phyloP scores from a whole-genome alignment of 148 eudicot species.

The Hydrangea macrophylla region DNA sequence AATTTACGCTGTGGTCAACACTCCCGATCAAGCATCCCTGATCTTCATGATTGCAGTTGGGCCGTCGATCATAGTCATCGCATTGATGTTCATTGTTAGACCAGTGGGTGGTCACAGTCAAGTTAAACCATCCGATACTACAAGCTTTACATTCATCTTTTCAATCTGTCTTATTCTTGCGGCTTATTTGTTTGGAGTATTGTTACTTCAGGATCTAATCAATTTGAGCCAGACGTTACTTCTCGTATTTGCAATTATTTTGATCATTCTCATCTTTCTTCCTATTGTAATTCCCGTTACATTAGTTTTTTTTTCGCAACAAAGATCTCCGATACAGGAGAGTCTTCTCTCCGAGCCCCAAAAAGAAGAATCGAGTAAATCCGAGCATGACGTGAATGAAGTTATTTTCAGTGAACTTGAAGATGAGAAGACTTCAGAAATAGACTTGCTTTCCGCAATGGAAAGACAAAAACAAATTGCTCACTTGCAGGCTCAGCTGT shows the following conservation, averaged over 20 bases:
- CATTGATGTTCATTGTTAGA: constrained; percentile 51
- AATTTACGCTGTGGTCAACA: constrained; percentile 36
- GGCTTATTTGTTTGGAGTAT: constrained; percentile 37
- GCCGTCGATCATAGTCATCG: constrained; percentile 40
- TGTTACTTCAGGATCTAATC: constrained; percentile 41
- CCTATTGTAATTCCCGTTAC: constrained; percentile 42
- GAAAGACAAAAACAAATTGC: constrained; percentile 38
- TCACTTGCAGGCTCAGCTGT: constrained; percentile 53
- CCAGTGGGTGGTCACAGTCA: constrained; percentile 63
- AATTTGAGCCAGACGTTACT: constrained; percentile 27
- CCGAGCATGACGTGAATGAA: constrained; percentile 22
- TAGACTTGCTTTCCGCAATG: constrained; percentile 21
- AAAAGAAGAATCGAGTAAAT: constrained; percentile 22
- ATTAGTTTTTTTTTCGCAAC: constrained; percentile 31
- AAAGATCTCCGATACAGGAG: constrained; percentile 32
- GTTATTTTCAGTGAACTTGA: constrained; percentile 51
- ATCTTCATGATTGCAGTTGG: constrained; percentile 53
- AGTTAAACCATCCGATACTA: constrained; percentile 47
- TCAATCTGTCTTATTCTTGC: constrained; percentile 43
- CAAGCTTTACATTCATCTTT: constrained; percentile 44
- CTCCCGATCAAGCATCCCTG: constrained; percentile 34
- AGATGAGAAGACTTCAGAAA: constrained; percentile 32
- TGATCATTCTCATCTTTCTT: constrained; percentile 36
- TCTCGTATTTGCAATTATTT: constrained; percentile 24
- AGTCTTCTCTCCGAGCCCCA: constrained; percentile 33